phyloP scores from a whole-genome alignment of 2,329 filamentous ascomycete species.

The Phialophora expanda region DNA sequence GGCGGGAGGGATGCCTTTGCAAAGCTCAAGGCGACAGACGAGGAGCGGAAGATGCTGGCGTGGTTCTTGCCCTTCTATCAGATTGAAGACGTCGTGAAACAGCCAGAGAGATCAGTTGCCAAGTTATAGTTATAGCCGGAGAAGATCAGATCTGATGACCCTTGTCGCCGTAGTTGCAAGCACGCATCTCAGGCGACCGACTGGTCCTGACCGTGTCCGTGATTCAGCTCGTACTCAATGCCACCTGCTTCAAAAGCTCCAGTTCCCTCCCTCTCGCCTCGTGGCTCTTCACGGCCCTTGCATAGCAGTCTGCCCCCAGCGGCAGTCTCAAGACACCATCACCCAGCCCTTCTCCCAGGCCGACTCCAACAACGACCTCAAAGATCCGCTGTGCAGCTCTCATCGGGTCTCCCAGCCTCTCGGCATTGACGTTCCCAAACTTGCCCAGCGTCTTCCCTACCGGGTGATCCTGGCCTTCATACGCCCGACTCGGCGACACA shows the following conservation, averaged over 20 bases:
- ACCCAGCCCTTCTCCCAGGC: constrained; percentile 43
- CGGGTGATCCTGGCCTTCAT: constrained; percentile 11
- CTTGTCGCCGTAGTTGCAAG: too few species aligned
- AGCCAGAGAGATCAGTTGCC: too few species aligned
- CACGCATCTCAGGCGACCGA: too few species aligned
- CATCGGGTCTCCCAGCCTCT: constrained; percentile 44
- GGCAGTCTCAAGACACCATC: constrained; percentile 46
- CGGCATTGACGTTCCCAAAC: constrained; percentile 37
- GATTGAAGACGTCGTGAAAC: too few species aligned
- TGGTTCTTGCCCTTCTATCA: constrained; percentile 23
- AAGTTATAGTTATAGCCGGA: too few species aligned
- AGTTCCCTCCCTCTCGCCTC: constrained; percentile 12
- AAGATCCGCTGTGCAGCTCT: constrained; percentile 47
- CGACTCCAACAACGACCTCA: constrained; percentile 45
- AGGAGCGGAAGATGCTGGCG: constrained; percentile 16
- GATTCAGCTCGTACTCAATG: constrained; percentile 12
- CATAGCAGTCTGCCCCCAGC: constrained; percentile 47
- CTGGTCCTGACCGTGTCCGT: too few species aligned
- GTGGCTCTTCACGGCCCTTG: constrained; percentile 34
- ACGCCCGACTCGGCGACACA: constrained; percentile 22
- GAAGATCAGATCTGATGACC: too few species aligned
- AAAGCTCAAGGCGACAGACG: constrained; percentile 17
- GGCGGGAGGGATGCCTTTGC: constrained; percentile 17
- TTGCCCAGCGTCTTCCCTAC: constrained; percentile 21
- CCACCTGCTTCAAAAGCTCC: constrained; percentile 14